Evolutionary conservation across 805 yeast genomes (phyloP).

Genomic region (Metschnikowia lunata): DNA sequence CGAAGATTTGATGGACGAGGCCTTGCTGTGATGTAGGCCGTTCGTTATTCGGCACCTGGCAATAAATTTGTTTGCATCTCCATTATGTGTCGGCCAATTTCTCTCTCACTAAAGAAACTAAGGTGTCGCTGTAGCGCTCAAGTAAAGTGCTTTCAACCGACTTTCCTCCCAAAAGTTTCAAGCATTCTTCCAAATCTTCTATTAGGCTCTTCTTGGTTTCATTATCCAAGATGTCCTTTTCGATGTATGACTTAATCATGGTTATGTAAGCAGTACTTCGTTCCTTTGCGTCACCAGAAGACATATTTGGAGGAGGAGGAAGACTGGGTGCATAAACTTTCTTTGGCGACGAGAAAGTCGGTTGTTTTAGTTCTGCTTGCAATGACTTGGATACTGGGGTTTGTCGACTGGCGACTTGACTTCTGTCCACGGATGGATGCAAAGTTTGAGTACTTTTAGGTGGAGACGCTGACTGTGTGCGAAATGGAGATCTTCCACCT

Average conservation of each 20-base stretch:
- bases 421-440: not conserved
- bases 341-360: not conserved
- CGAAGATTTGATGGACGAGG: conserved; percentile 2
- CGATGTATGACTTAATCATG: conserved; percentile 12
- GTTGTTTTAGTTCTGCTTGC: conserved; percentile 2
- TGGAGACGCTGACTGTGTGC: conserved; percentile 8
- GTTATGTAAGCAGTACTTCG: conserved; percentile 12
- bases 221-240: conserved; percentile 7
- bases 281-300: conserved; percentile 12
- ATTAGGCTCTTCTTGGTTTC: conserved; percentile 18
- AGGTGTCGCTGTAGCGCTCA: conserved; percentile 35
- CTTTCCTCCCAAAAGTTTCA: conserved; percentile 16
- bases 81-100: conserved; percentile 15
- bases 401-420: not conserved
- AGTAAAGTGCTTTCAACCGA: conserved; percentile 21
- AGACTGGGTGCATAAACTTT: conserved; percentile 2
- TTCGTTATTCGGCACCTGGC: too few species aligned
- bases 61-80: too few species aligned
- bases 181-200: conserved; percentile 20
- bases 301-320: conserved; percentile 6
- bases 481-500: conserved; percentile 5
- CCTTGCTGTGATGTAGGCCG: not conserved
- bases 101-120: conserved; percentile 26
- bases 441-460: conserved; percentile 11
- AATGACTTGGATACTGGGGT: conserved; percentile 4